phyloP scores from a whole-genome alignment of 2,329 filamentous ascomycete genomes.

The Amauroascus verrucosus region DNA sequence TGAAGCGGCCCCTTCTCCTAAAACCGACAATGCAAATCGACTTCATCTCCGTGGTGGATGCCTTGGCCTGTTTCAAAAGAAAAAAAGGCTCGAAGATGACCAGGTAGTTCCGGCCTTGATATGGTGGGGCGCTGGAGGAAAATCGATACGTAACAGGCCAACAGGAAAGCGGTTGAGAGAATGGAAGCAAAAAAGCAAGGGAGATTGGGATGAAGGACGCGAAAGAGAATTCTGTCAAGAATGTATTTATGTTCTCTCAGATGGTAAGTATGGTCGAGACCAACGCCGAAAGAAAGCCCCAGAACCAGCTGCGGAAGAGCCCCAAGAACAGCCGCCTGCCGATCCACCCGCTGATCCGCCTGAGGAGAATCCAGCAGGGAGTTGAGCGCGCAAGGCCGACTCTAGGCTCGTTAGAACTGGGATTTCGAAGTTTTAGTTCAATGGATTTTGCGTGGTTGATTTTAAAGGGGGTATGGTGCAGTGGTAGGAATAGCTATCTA shows the following conservation, averaged over 20 bases:
- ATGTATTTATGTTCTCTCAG: conserved; percentile 13
- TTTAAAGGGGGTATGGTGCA: too few species aligned
- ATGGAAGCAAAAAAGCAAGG: conserved; percentile 13
- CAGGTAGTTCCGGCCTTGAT: conserved; percentile 10
- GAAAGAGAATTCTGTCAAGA: conserved; percentile 13
- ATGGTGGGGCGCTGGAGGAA: conserved; percentile 14
- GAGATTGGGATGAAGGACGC: conserved; percentile 12
- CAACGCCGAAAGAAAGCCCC: conserved; percentile 19
- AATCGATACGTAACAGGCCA: neutral
- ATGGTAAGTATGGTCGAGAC: conserved; percentile 12
- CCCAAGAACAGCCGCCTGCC: neutral
- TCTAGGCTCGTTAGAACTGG: neutral
- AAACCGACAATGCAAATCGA: neutral
- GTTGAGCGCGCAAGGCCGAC: neutral
- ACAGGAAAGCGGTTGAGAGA: conserved; percentile 11
- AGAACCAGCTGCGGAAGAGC: neutral
- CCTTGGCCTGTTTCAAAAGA: conserved; percentile 5
- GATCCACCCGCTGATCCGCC: neutral
- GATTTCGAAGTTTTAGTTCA: too few species aligned
- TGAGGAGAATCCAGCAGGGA: neutral
- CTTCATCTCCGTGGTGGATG: conserved; percentile 11
- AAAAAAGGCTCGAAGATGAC: conserved; percentile 12
- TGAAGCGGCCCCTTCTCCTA: neutral
- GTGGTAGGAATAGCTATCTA: too few species aligned
- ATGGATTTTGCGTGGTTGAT: too few species aligned